Evolutionary conservation across 768 basidiomycete genomes (phyloP).

Genomic region (Suillus bovinus): DNA sequence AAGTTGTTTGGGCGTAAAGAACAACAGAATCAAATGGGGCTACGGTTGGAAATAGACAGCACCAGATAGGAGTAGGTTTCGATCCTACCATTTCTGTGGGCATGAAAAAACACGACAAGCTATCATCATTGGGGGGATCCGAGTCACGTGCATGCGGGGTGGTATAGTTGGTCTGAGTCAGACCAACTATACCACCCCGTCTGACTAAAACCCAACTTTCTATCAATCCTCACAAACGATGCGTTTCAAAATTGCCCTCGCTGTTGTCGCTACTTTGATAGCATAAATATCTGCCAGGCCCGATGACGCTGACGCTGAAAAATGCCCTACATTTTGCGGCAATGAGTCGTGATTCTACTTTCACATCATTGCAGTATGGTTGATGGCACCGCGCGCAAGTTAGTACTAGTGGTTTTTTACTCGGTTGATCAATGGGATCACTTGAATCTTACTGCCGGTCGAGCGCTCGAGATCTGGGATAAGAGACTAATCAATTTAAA

Average conservation of each 20-base stretch:
- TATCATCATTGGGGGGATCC: too few relatives aligned
- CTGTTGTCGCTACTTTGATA: not conserved
- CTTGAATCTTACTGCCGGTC: not conserved
- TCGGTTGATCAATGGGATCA: not conserved
- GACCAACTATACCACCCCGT: too few relatives aligned
- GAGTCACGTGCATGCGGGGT: too few relatives aligned
- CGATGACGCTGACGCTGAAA: not conserved
- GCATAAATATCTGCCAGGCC: not conserved
- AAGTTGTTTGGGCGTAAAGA: not conserved
- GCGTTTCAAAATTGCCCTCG: not conserved
- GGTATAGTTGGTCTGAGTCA: too few relatives aligned
- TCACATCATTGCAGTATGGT: not conserved
- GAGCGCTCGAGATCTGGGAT: not conserved
- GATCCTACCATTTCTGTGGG: not conserved
- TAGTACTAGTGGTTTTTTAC: not conserved
- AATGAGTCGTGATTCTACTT: not conserved
- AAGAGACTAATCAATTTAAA: not conserved
- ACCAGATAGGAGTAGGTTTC: not conserved
- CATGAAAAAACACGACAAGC: not conserved
- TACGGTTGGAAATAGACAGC: not conserved
- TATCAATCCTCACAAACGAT: not conserved
- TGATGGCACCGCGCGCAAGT: not conserved
- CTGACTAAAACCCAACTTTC: too few relatives aligned
- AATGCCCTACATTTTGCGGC: not conserved
- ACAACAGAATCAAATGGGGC: not conserved